phyloP scores from a whole-genome alignment of 2,329 filamentous ascomycete species.

The Fusarium chlamydosporum region DNA sequence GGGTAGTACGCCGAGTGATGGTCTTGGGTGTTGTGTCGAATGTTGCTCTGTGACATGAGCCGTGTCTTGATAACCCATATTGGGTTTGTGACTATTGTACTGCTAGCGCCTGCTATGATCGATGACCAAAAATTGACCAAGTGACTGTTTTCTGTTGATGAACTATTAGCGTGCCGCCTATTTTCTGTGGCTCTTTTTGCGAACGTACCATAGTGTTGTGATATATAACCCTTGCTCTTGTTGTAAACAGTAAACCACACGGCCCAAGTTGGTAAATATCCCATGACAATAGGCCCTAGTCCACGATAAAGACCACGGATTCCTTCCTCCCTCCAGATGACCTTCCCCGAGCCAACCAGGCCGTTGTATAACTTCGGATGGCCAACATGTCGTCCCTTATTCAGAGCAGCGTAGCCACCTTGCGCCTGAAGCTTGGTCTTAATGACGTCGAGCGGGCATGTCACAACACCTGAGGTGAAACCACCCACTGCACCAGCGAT shows the following conservation, averaged over 20 bases:
- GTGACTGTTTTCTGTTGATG: slow-evolving; percentile 76
- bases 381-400: slow-evolving; percentile 63
- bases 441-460: slow-evolving; percentile 97
- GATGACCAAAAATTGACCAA: slow-evolving; percentile 90
- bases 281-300: slow-evolving; percentile 92
- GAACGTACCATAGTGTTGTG: slow-evolving; percentile 72
- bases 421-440: slow-evolving; percentile 98
- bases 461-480: slow-evolving; percentile 93
- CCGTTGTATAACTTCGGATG: slow-evolving; percentile 81
- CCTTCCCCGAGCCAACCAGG: slow-evolving; percentile 84
- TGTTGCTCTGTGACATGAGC: slow-evolving; percentile 90
- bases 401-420: slow-evolving; percentile 78
- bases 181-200: neutral
- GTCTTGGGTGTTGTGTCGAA: slow-evolving; percentile 57
- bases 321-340: slow-evolving; percentile 91
- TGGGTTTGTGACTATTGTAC: slow-evolving; percentile 93
- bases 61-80: slow-evolving; percentile 99
- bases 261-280: slow-evolving; percentile 97
- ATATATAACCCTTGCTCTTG: slow-evolving; percentile 82
- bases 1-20: slow-evolving; percentile 61
- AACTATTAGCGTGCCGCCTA: slow-evolving; percentile 27
- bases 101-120: slow-evolving; percentile 90
- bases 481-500: slow-evolving; percentile 90
- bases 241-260: slow-evolving; percentile 99
- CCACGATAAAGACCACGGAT: slow-evolving; percentile 92